Evolutionary conservation across 371 early-diverging fungal species (phyloP), one percentile per base, ranked within the genome.

Genomic region (Capniomyces stellatus): DNA sequence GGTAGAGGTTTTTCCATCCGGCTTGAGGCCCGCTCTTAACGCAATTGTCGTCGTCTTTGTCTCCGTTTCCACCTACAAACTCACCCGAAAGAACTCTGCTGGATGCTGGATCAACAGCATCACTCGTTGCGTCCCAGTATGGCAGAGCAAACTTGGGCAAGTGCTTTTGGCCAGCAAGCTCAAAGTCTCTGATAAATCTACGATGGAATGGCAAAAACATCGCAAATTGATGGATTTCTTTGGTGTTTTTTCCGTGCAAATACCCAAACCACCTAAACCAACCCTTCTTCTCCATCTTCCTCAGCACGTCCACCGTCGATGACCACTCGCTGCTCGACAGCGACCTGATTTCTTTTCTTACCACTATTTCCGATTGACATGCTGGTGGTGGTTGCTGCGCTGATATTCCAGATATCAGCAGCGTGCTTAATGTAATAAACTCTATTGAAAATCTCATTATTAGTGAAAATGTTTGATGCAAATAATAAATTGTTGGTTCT

Each of bases 101-200:
- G 10, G 52, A 23, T 18, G 61, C 64, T 0, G 67, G 67, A 0
- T 27, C 30, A 50, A 59, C 62, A 57, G 61, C 64, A 56, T 67
- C 67, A 27, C 63, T 54, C 55, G 58, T 61, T 50, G 61, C 59
- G 31, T 67, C 66, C 67, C 67, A 67, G 65, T 67, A 67, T 27
- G 67, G 67, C 54, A 67, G 58, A 43, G 50, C 28, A 42, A 54
- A 66, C 46, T 29, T 55, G 1, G 49, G n/a, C 57, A 58, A 64
- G 43, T 39, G 40, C 56, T 42, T 52, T n/a, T n/a, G n/a, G 10
- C 62, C 54, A 19, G 47, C 39, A 22, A 28, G 28, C 57, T 71
- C 71, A 25, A 49, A 55, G 46, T 57, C 48, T 18, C 29, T 51
- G 1, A 59, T 18, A 28, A 54, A 58, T 23, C 46, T 53, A 40